phyloP scores from a whole-genome alignment of 768 basidiomycete genomes.

The Suillus plorans region DNA sequence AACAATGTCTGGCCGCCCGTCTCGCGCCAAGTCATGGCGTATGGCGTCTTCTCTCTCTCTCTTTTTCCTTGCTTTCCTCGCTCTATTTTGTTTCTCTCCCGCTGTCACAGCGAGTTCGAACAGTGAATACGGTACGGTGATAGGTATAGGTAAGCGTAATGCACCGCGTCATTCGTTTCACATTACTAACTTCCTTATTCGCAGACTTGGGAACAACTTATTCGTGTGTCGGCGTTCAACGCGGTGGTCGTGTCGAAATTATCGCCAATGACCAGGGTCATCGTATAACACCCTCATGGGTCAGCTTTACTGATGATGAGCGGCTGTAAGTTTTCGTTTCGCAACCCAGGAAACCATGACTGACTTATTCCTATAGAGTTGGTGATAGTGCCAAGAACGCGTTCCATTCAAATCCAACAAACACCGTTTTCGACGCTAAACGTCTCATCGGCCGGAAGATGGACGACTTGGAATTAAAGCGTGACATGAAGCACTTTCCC shows the following conservation, averaged over 20 bases:
- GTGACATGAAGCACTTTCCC: constrained; percentile 84
- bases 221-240: constrained; percentile 93
- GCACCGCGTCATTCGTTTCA: neutral
- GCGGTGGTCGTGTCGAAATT: constrained; percentile 84
- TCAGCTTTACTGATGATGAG: constrained; percentile 77
- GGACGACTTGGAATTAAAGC: constrained; percentile 76
- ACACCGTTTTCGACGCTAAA: constrained; percentile 97
- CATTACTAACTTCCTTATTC: constrained; percentile 13
- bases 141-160: constrained; percentile 77
- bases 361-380: constrained; percentile 41
- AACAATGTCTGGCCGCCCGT: constrained; percentile 37
- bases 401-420: constrained; percentile 85
- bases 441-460: constrained; percentile 89
- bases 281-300: constrained; percentile 90
- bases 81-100: constrained; percentile 72
- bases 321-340: constrained; percentile 43
- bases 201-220: constrained; percentile 93
- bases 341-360: neutral
- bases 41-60: constrained; percentile 59
- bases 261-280: constrained; percentile 90
- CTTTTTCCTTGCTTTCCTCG: constrained; percentile 60
- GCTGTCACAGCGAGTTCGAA: constrained; percentile 51
- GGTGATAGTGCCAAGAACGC: constrained; percentile 98
- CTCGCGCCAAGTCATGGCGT: constrained; percentile 58
- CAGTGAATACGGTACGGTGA: constrained; percentile 86